These are phyloP conservation scores for Lactarius pseudohatsudake DNA, from an alignment of 768 basidiomycete genomes.

Conservation along the genomic window DNA sequence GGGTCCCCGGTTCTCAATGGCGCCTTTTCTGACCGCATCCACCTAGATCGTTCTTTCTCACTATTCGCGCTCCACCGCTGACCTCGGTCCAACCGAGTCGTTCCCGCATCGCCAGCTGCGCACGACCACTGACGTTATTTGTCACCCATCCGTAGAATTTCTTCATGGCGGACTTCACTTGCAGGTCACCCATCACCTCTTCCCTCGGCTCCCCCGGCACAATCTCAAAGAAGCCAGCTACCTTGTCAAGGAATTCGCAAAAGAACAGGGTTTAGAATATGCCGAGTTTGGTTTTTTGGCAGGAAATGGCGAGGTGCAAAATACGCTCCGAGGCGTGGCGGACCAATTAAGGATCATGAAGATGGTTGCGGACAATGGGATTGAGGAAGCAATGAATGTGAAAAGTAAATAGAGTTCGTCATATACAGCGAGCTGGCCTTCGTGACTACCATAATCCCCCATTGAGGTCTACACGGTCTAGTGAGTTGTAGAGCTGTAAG, in stretches of 20 bases:
- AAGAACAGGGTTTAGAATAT: slow-evolving; percentile 81
- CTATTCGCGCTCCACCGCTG: slow-evolving; percentile 91
- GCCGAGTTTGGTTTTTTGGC: slow-evolving; percentile 88
- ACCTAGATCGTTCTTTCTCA: slow-evolving; percentile 91
- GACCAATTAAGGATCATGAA: slow-evolving; percentile 82
- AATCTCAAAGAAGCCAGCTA: slow-evolving; percentile 80
- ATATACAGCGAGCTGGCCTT: slow-evolving; percentile 6
- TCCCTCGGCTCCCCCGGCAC: slow-evolving; percentile 93
- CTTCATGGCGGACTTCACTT: slow-evolving; percentile 97
- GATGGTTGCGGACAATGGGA: slow-evolving; percentile 77
- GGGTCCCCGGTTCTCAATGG: background rate
- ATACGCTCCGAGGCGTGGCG: slow-evolving; percentile 82
- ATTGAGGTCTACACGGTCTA: slow-evolving; percentile 31
- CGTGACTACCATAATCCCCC: background rate
- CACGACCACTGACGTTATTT: slow-evolving; percentile 96
- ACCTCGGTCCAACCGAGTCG: slow-evolving; percentile 87
- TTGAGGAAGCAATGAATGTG: slow-evolving; percentile 58
- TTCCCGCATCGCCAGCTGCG: slow-evolving; percentile 93
- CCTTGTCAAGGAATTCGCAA: slow-evolving; percentile 85
- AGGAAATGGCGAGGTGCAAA: slow-evolving; percentile 82
- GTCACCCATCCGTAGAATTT: slow-evolving; percentile 78
- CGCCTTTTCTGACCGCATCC: slow-evolving; percentile 1
- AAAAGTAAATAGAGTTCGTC: slow-evolving; percentile 34
- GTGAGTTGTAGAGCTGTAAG: slow-evolving; percentile 57
- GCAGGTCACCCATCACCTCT: slow-evolving; percentile 96